Evolutionary conservation across 345 rosid genomes (phyloP).

Genomic region (Eucalyptus virginea): DNA sequence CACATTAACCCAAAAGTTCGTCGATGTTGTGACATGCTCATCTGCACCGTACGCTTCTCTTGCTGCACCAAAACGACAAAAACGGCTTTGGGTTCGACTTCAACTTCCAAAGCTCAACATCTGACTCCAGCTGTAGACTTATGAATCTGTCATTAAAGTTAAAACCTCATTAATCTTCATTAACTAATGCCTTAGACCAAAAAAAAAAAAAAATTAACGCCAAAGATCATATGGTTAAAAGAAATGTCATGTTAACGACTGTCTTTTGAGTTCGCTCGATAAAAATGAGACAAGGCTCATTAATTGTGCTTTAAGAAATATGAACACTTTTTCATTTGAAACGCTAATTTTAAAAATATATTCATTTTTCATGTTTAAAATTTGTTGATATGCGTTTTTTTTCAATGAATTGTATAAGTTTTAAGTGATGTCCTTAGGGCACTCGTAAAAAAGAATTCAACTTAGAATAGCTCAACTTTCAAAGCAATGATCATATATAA

Average conservation of each 20-base stretch:
- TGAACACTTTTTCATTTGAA: fast-evolving
- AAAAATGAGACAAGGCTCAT: not conserved
- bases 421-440: not conserved
- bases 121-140: not conserved
- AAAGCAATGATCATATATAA: not conserved
- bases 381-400: not conserved
- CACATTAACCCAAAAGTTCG: not conserved
- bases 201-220: not conserved
- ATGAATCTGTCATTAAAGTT: not conserved
- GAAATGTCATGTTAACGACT: too few species aligned
- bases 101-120: not conserved
- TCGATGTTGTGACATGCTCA: not conserved
- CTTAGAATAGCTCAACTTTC: not conserved
- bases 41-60: not conserved
- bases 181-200: not conserved
- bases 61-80: not conserved
- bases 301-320: not conserved
- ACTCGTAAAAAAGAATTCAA: not conserved
- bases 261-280: fast-evolving
- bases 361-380: too few species aligned
- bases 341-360: too few species aligned
- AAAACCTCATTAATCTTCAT: not conserved
- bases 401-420: too few species aligned
- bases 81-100: not conserved
- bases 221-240: not conserved